Evolutionary conservation across 2,329 filamentous ascomycete species (phyloP).

Genomic region (Escovopsis sp.): DNA sequence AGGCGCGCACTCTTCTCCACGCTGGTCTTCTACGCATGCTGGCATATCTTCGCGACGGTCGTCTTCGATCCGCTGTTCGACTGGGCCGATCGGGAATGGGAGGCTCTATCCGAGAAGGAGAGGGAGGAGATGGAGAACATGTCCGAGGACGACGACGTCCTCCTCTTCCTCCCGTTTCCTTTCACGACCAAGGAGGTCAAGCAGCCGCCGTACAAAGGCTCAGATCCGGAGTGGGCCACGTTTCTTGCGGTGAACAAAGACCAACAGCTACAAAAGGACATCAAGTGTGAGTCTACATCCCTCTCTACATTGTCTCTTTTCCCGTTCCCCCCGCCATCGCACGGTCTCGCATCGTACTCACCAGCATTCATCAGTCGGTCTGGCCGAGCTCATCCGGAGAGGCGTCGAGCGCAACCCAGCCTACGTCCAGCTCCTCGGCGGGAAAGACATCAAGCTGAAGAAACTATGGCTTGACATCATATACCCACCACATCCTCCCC

Average conservation of each 20-base stretch:
- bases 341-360: neutral
- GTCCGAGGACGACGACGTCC: conserved; percentile 27
- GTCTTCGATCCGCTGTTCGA: conserved; percentile 30
- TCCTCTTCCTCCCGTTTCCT: conserved; percentile 46
- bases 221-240: conserved; percentile 47
- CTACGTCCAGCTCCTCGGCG: conserved; percentile 27
- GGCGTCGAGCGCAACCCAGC: conserved; percentile 25
- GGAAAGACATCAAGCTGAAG: conserved; percentile 31
- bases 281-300: conserved; percentile 26
- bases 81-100: conserved; percentile 26
- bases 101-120: conserved; percentile 27
- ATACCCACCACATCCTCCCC: conserved; percentile 43
- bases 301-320: neutral
- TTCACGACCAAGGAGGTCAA: conserved; percentile 36
- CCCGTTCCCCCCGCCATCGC: too few relatives aligned
- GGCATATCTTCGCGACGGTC: conserved; percentile 27
- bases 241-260: conserved; percentile 45
- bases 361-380: conserved; percentile 10
- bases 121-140: conserved; percentile 24
- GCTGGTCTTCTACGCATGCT: conserved; percentile 22
- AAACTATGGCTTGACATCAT: conserved; percentile 46
- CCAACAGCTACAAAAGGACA: conserved; percentile 26
- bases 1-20: conserved; percentile 18
- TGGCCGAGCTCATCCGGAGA: conserved; percentile 19
- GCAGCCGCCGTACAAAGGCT: conserved; percentile 34